These are phyloP conservation scores for Penicillium hesseltinei DNA, from an alignment of 2,329 filamentous ascomycete species.

Conservation along the genomic window DNA sequence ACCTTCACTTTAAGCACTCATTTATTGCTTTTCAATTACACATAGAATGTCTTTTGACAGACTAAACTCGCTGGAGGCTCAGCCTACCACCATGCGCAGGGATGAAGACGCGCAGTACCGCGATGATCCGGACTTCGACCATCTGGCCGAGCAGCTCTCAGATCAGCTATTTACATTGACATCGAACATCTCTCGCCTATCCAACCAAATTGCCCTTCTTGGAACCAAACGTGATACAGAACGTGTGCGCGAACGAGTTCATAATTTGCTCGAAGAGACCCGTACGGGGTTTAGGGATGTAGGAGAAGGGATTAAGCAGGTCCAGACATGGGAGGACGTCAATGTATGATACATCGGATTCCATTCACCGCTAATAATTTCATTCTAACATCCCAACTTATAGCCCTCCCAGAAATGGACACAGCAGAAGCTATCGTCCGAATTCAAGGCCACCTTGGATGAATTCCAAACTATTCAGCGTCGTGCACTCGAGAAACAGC, in stretches of 20 bases:
- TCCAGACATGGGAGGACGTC: conserved; percentile 81
- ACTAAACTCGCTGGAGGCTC: conserved; percentile 78
- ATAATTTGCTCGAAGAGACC: conserved; percentile 82
- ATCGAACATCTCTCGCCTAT: conserved; percentile 80
- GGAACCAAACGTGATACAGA: conserved; percentile 91
- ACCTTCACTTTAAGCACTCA: conserved; percentile 7
- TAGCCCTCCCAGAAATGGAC: conserved; percentile 95
- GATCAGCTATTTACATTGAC: conserved; percentile 87
- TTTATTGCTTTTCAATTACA: neutral
- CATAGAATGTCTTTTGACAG: conserved; percentile 83
- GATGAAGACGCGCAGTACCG: conserved; percentile 72
- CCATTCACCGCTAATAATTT: neutral
- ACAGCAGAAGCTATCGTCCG: conserved; percentile 88
- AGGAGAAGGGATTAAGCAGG: conserved; percentile 88
- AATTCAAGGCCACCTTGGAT: conserved; percentile 82
- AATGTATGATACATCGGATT: conserved; percentile 55
- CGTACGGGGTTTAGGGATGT: conserved; percentile 84
- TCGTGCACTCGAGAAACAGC: conserved; percentile 85
- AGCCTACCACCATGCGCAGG: conserved; percentile 65
- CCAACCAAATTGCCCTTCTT: conserved; percentile 78
- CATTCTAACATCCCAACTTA: conserved; percentile 13
- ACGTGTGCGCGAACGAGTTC: conserved; percentile 83
- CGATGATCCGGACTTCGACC: conserved; percentile 90
- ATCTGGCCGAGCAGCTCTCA: conserved; percentile 77
- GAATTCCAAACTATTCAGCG: conserved; percentile 94